Evolutionary conservation across 2,329 filamentous ascomycete species (phyloP).

Genomic region (Neofusicoccum laricinum): DNA sequence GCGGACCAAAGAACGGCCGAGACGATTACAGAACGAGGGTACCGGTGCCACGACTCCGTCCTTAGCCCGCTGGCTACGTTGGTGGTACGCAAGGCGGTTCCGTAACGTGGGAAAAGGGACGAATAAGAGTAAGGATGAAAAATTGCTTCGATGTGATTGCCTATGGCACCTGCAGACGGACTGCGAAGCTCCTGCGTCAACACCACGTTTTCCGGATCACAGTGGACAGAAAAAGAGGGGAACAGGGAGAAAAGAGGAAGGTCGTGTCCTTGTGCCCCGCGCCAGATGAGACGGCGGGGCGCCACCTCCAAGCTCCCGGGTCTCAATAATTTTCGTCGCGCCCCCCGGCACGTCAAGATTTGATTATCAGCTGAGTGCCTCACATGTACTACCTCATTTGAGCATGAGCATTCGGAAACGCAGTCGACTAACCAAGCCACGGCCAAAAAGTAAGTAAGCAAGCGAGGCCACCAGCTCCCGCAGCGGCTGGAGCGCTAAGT

Average conservation of each 20-base stretch:
- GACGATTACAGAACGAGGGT: neutral
- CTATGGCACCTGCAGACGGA: neutral
- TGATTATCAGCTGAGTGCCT: neutral
- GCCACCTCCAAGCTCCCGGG: neutral
- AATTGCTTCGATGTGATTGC: neutral
- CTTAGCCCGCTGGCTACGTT: neutral
- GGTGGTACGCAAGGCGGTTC: neutral
- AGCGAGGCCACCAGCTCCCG: neutral
- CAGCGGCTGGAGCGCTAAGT: conserved; percentile 1
- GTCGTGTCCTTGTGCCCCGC: neutral
- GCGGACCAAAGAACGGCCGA: neutral
- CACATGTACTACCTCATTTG: neutral
- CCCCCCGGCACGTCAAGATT: neutral
- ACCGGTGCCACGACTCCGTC: neutral
- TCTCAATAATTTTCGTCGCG: neutral
- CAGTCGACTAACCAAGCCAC: neutral
- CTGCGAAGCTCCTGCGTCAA: neutral
- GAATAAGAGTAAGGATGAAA: neutral
- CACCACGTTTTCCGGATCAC: neutral
- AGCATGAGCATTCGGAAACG: neutral
- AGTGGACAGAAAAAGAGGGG: conserved; percentile 1
- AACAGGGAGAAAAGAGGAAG: neutral
- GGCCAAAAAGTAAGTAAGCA: neutral
- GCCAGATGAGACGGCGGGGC: neutral
- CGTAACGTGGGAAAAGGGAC: neutral